Base-by-base conservation (phyloP, 257 asterid genomes). In the Ocimum tenuiflorum region DNA sequence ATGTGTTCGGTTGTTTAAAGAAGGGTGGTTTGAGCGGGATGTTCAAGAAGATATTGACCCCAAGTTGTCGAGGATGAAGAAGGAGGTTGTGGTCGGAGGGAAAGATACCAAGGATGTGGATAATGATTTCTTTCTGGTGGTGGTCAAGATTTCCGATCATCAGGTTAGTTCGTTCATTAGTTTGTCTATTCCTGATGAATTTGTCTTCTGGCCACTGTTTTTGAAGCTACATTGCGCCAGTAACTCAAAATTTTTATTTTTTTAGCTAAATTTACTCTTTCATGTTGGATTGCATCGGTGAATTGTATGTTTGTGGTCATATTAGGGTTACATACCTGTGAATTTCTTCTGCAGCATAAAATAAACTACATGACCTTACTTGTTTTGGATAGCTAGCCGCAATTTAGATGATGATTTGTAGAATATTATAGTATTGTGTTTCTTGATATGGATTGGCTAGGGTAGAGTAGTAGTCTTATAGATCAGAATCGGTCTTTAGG, bases 51-150 rank as follows among this genome's bases (percentile, higher is more conserved):
- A 79, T 80, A 76, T 66, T 69, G 98, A 88, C 75, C 98, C 98
- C 7, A 88, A 88, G 82, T 73, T 91, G 52, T 91, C 98, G 3
- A 86, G 74, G 88, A 87, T 91, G 96, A 91, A 63, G 71, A 91
- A 91, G 76, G 95, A 88, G 31, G 96, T 88, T 38, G 90, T 88
- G 33, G 85, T 91, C 17, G 98, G 95, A 47, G 96, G 57, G 46
- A 91, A 91, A 83, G 95, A 91, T 71, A 80, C 83, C n/a, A 88
- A 72, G 75, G 96, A 88, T 60, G 88, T 91, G 71, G 97, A 91
- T 68, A 91, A 91, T 49, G 97, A 91, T 72, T 91, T 91, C 80
- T 91, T 91, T 81, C 80, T 91, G 90, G 96, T 91, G 65, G 95
- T 88, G 67, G 95, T 91, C 63, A 91, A 91, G 89, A 88, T 86